Conservation (phyloP, 2,329 filamentous ascomycete species). For the Aspergillus proliferans region DNA sequence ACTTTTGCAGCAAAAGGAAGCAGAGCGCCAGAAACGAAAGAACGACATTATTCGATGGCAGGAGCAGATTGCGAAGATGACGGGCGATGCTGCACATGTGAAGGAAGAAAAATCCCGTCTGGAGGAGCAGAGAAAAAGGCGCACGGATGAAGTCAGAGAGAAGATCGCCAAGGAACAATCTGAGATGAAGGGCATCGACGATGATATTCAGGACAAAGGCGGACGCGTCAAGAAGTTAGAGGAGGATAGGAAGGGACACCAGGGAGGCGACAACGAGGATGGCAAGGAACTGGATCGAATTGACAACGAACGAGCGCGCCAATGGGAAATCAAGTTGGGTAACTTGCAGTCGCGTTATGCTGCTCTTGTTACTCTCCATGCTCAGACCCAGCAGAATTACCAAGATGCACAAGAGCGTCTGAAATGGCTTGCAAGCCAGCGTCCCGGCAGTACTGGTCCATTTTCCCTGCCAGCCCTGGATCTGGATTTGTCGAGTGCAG, state of each 20-base stretch:
- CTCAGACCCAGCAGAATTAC: conserved; percentile 40
- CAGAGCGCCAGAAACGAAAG: conserved; percentile 54
- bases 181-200: conserved; percentile 53
- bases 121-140: conserved; percentile 34
- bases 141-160: conserved; percentile 36
- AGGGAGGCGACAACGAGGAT: conserved; percentile 45
- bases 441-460: conserved; percentile 30
- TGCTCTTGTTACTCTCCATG: conserved; percentile 35
- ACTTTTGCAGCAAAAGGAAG: conserved; percentile 54
- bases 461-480: conserved; percentile 40
- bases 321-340: conserved; percentile 41
- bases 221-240: conserved; percentile 57
- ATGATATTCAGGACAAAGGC: conserved; percentile 56
- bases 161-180: conserved; percentile 42
- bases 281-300: conserved; percentile 46
- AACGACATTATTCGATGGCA: conserved; percentile 56
- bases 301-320: conserved; percentile 43
- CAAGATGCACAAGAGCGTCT: conserved; percentile 42
- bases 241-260: conserved; percentile 48
- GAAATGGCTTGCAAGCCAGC: conserved; percentile 38
- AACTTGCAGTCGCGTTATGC: conserved; percentile 40
- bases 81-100: conserved; percentile 41
- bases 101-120: conserved; percentile 39
- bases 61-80: conserved; percentile 48
- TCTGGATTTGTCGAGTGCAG: conserved; percentile 34